Base-by-base conservation (phyloP, 2,329 filamentous ascomycete genomes). In the Akanthomyces dipterigenus region DNA sequence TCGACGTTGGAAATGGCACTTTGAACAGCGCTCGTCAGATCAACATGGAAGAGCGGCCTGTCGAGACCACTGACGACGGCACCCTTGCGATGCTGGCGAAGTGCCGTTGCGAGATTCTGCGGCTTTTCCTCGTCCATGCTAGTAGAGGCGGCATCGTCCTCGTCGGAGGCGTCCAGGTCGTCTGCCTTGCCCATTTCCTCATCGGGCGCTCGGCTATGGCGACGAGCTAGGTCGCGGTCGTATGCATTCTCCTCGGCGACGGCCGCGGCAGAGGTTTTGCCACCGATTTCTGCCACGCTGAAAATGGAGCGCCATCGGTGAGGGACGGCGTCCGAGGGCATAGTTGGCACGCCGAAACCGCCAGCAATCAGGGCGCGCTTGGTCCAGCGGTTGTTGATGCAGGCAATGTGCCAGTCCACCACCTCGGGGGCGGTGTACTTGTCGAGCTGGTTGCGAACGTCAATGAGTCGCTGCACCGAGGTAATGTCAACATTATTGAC, bases 401-500 rank as follows among this genome's bases (percentile, higher is more conserved):
- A 89, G n/a, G 93, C 91, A 65, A 98, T 88, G 75, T 98, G 95
- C 93, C 93, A 98, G 72, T 97, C 91, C 5, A 98, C 93, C 2
- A 82, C 80, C 22, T 92, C 86, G 0, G 93, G 93, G 0, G 88
- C 75, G 1, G 91, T 84, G 71, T 96, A 96, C 22, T 86, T 82
- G 72, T 97, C 93, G 28, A 98, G 86, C 71, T 97, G 93, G 73
- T 96, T 96, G 69, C 93, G 90, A 1, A 97, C 89, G 69, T 98
- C 95, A 69, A 98, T 96, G 43, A 98, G 80, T 67, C 91, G 88
- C 75, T 98, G 95, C 2, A 97, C 84, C 0, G 91, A 96, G 0
- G 95, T 97, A 63, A 96, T 86, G 70, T 98, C 95, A 62, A 97
- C 88, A 66, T 96, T 91, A 76, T 97, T 96, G 65, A 98, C 93